A percentile compares a stretch with the other conserved stretches of the same genome.
Conservation (phyloP, 2,329 filamentous ascomycete genomes). For the Alternaria incomplexa region DNA sequence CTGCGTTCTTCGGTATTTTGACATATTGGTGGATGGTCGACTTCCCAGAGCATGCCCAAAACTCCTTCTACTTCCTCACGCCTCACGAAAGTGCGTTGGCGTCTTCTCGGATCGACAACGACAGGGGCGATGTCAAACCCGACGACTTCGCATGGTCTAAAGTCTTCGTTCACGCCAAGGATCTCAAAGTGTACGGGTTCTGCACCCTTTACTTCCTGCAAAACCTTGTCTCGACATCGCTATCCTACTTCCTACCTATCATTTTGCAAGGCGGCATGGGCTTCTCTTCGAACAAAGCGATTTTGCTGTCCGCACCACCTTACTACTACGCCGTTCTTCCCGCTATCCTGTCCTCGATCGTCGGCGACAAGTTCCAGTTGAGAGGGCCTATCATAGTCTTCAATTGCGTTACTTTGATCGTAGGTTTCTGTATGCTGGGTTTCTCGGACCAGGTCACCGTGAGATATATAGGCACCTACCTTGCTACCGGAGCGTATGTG, state of each 20-base stretch:
- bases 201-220: slow-evolving; percentile 69
- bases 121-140: slow-evolving; percentile 65
- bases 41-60: slow-evolving; percentile 67
- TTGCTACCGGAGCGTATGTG: slow-evolving; percentile 72
- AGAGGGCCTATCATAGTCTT: slow-evolving; percentile 69
- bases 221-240: slow-evolving; percentile 69
- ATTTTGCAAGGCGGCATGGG: slow-evolving; percentile 60
- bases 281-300: slow-evolving; percentile 53
- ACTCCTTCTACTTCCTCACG: slow-evolving; percentile 64
- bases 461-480: slow-evolving; percentile 68
- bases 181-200: slow-evolving; percentile 70
- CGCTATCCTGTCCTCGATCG: slow-evolving; percentile 65
- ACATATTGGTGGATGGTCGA: slow-evolving; percentile 76
- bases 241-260: slow-evolving; percentile 70
- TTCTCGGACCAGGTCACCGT: slow-evolving; percentile 65
- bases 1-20: slow-evolving; percentile 61
- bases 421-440: slow-evolving; percentile 70
- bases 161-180: slow-evolving; percentile 62
- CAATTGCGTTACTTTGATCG: slow-evolving; percentile 67
- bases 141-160: slow-evolving; percentile 64
- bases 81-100: slow-evolving; percentile 63
- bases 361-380: slow-evolving; percentile 66
- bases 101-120: slow-evolving; percentile 63
- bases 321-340: slow-evolving; percentile 72
- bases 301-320: slow-evolving; percentile 69